Evolutionary conservation across 148 eudicot species (phyloP), one percentile per base, ranked within the genome.

Genomic region (Persicaria tinctoria): DNA sequence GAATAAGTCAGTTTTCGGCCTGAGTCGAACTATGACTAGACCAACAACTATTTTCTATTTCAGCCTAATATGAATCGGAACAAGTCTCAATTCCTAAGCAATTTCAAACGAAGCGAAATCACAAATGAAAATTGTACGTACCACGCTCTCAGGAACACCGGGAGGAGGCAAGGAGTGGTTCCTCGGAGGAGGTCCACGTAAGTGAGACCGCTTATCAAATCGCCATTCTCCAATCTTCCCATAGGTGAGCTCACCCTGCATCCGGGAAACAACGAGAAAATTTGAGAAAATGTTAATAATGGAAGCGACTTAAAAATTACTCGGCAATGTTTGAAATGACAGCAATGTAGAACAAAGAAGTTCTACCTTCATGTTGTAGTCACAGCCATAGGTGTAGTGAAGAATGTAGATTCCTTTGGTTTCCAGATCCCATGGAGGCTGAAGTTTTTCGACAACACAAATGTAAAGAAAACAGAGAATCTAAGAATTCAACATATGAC

Each of bases 391-490:
- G 46, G 89, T 86, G 68, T 79, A 86, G 60, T 85, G 88, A 13
- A 85, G 70, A 70, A 85, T 85, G 76, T 78, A 83, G 46, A 73
- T 80, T 38, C 78, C 66, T 51, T 81, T 84, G 46, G 79, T 41
- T 76, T 77, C 69, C 47, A 60, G 32, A 64, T 85, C 83, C 82
- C 83, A 87, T 75, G 91, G 90, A 12, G 90, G 90, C 88, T 87
- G 80, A 41, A 27, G 16, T 63, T 57, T 57, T 12, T 53, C 17
- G 63, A 57, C 18, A 7, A 18, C 38, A 14, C 14, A 75, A 78
- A 66, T 59, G 32, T 56, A 12, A 76, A 14, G 71, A 20, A 27
- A 10, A 16, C 27, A 8, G 38, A 72, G 17, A 13, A 5, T 4
- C 27, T 49, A 7, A 72, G 23, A 51, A 32, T 17, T 18, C 46